Conservation (phyloP, 148 eudicot species). For the Chenopodium berlandieri region DNA sequence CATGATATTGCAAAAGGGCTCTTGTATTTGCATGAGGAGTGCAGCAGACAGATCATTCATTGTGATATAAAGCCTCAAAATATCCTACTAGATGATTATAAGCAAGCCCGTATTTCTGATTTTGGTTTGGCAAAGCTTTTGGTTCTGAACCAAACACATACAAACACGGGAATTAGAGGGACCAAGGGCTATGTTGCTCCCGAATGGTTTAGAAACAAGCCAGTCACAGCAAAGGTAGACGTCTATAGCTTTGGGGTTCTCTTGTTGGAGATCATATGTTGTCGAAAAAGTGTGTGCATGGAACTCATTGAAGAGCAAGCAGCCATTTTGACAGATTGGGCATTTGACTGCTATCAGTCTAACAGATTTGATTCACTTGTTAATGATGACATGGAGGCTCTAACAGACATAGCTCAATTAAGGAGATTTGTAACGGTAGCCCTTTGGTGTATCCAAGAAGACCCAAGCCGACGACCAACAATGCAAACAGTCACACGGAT, state of each 20-base stretch:
- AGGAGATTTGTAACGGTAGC: conserved; percentile 29
- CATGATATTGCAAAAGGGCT: conserved; percentile 47
- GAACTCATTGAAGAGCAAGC: conserved; percentile 6
- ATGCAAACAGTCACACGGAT: conserved; percentile 37
- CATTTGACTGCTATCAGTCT: conserved; percentile 38
- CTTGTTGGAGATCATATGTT: conserved; percentile 45
- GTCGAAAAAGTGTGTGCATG: conserved; percentile 18
- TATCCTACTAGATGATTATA: conserved; percentile 48
- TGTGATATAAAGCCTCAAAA: conserved; percentile 68
- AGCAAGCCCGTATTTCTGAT: conserved; percentile 53
- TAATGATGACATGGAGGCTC: conserved; percentile 16
- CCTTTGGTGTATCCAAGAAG: conserved; percentile 42
- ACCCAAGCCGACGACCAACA: conserved; percentile 39
- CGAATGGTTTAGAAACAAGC: conserved; percentile 63
- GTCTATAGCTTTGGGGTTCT: conserved; percentile 55
- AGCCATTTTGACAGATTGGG: conserved; percentile 40
- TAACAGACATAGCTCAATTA: background rate
- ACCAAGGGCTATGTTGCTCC: conserved; percentile 74
- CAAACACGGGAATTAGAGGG: conserved; percentile 50
- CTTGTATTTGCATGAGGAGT: conserved; percentile 54
- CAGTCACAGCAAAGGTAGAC: conserved; percentile 46
- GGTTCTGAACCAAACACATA: conserved; percentile 43
- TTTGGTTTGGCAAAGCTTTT: conserved; percentile 63
- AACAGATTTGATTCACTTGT: conserved; percentile 22
- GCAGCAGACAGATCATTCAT: conserved; percentile 61